Evolutionary conservation across 306 rosid genomes (phyloP), one percentile per base, ranked within the genome.

Genomic region (Quercus suber): DNA sequence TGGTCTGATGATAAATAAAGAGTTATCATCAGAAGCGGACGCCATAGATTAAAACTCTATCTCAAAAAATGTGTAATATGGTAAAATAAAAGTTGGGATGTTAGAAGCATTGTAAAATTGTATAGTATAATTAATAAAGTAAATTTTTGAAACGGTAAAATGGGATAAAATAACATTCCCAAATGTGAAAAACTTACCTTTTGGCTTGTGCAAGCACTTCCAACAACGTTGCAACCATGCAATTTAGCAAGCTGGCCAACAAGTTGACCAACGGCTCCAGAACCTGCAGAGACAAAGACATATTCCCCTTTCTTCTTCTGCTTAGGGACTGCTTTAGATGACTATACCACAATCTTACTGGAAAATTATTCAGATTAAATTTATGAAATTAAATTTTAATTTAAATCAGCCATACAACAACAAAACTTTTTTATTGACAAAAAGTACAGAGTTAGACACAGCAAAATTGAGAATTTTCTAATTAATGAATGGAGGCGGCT

Each of bases 191-290:
- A 17, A 1, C 25, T 9, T 67, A 87, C 91, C 79, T 88, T 90
- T 30, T 86, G 78, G 58, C 80, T 83, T 49, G 86, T 83, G 17
- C 89, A 87, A 8, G 88, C 89, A 75, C 89, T 84, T 77, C 94
- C 92, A 77, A 90, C 92, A 55, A 90, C 92, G 78, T 88, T 86
- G 57, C 92, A 90, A 35, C 89, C 92, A 70, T 78, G 37, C 87
- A 88, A 53, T 18, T 90, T 88, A 30, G 92, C 92, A 35, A 88
- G 53, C 23, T 88, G 88, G 0, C 92, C 87, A 18, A 88, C 92
- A 71, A 86, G 79, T 78, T 88, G 89, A 71, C 92, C 92, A 59
- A 88, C 78, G 6, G 87, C 92, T 37, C 88, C 88, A 77, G 75
- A 82, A 74, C 88, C 83, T 63, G 89, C 79, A 43, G 94, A 90